These are phyloP conservation scores for Colletotrichum gloeosporioides DNA, from an alignment of 2,329 filamentous ascomycete species.

Conservation along the genomic window DNA sequence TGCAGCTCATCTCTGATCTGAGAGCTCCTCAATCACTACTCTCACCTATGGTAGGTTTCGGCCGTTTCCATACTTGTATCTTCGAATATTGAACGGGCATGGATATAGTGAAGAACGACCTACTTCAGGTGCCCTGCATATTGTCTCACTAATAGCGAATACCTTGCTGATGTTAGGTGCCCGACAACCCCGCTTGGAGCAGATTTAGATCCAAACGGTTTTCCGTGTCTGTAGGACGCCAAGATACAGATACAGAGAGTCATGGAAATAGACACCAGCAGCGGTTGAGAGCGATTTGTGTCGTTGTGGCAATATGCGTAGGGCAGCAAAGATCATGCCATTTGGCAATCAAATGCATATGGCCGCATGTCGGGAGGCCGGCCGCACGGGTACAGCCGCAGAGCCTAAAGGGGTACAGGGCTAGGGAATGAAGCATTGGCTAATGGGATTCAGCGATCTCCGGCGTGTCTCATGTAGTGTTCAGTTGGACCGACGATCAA, in stretches of 20 bases:
- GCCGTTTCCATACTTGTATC: background rate
- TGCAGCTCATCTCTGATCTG: background rate
- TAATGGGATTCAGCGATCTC: background rate
- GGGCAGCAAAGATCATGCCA: background rate
- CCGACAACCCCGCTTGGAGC: too few species aligned
- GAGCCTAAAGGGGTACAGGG: background rate
- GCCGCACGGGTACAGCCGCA: background rate
- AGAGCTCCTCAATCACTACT: background rate
- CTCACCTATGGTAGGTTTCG: fast-evolving
- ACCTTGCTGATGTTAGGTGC: background rate
- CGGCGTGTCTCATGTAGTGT: background rate
- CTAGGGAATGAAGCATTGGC: background rate
- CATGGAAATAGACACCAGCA: background rate
- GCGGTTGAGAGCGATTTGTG: background rate
- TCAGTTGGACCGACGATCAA: background rate
- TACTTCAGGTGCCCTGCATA: background rate
- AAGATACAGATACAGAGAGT: background rate
- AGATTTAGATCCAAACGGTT: background rate
- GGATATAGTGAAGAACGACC: background rate
- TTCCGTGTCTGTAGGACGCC: background rate
- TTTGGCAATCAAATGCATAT: background rate
- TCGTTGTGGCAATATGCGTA: background rate
- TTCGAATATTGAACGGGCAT: background rate
- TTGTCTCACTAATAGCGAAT: background rate
- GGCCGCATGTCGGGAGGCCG: background rate